These are phyloP conservation scores for Calocybe indica DNA, from an alignment of 768 basidiomycete species.

Conservation along the genomic window DNA sequence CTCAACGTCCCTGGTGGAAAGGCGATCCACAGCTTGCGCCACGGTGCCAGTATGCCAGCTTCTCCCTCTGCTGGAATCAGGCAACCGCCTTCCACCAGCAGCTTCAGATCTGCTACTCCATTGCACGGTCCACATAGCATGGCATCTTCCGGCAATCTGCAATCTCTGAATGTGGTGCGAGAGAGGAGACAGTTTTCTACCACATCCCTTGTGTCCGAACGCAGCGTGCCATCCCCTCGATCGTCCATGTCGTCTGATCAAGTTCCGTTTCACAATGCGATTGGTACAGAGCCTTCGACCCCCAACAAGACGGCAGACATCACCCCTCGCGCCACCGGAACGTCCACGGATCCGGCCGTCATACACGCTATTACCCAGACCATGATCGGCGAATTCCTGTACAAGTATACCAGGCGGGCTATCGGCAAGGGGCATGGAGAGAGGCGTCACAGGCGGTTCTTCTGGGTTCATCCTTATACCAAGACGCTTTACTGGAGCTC, in stretches of 20 bases:
- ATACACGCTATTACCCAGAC: slow-evolving; percentile 99
- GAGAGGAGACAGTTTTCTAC: slow-evolving; percentile 57
- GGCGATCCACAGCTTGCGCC: slow-evolving; percentile 43
- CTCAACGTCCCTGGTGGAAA: slow-evolving; percentile 46
- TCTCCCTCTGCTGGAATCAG: slow-evolving; percentile 52
- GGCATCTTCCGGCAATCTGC: slow-evolving; percentile 49
- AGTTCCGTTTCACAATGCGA: slow-evolving; percentile 40
- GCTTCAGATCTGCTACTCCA: slow-evolving; percentile 66
- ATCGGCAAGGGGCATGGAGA: slow-evolving; percentile 91
- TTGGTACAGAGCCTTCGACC: slow-evolving; percentile 31
- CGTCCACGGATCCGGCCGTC: slow-evolving; percentile 78
- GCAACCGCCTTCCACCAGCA: slow-evolving; percentile 72
- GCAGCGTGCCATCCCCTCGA: slow-evolving; percentile 63
- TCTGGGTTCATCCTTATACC: slow-evolving; percentile 99
- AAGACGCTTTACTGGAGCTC: slow-evolving; percentile 97
- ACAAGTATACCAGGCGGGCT: slow-evolving; percentile 90
- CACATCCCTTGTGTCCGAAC: slow-evolving; percentile 66
- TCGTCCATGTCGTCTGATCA: slow-evolving; percentile 82
- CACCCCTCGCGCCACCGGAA: slow-evolving; percentile 33
- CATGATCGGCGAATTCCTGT: slow-evolving; percentile 98
- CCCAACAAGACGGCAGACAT: slow-evolving; percentile 42
- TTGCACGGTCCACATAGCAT: no score
- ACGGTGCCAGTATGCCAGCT: slow-evolving; percentile 75
- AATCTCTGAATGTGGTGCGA: slow-evolving; percentile 33
- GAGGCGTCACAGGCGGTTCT: slow-evolving; percentile 89